Conservation (phyloP, 257 asterid genomes). For the Fraxinus cuspidata region DNA sequence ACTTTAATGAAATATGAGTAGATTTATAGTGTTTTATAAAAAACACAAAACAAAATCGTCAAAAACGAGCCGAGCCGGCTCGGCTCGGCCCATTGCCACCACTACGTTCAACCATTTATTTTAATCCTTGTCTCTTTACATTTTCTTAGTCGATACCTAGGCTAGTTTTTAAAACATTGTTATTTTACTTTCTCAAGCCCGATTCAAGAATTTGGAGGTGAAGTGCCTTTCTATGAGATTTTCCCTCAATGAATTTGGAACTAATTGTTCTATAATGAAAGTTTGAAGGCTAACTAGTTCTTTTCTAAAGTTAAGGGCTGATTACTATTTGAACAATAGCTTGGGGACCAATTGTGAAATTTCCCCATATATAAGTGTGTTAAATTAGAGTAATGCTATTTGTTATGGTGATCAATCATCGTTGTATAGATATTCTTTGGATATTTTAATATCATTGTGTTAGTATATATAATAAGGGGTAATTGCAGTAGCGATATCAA, state of each 20-base stretch:
- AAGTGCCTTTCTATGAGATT: background rate
- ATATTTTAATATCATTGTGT: no score
- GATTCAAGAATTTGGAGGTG: background rate
- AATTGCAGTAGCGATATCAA: no score
- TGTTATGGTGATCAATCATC: no score
- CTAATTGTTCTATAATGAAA: background rate
- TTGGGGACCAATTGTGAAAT: background rate
- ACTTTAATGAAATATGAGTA: no score
- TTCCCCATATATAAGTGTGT: background rate
- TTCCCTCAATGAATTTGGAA: background rate
- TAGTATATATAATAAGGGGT: no score
- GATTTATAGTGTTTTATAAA: no score
- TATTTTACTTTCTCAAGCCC: background rate
- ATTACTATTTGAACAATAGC: background rate
- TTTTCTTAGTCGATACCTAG: background rate
- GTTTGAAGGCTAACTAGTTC: background rate
- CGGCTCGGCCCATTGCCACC: no score
- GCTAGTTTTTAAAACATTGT: no score
- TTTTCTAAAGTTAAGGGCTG: background rate
- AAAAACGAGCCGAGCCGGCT: no score
- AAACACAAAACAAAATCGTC: no score
- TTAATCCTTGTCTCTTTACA: background rate
- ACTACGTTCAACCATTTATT: no score
- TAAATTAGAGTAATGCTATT: background rate
- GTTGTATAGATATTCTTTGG: no score